Evolutionary conservation across 176 grass and related monocot species (phyloP).

Genomic region (Aegilops bicornis): DNA sequence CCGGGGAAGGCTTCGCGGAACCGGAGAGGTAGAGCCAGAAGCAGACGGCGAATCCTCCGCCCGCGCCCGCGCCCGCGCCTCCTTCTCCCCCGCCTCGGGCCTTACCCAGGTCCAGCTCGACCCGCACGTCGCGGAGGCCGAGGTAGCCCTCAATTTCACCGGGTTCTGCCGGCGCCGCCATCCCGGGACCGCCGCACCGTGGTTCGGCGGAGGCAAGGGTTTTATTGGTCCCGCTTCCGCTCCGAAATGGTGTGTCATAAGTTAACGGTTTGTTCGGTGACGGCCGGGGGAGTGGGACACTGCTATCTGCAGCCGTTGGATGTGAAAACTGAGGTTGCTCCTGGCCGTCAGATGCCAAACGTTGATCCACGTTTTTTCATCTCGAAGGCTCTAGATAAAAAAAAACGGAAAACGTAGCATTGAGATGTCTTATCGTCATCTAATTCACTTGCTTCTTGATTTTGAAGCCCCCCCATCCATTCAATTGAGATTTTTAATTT

Average conservation of each 20-base stretch:
- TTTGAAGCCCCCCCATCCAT: no score
- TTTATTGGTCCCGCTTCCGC: not conserved
- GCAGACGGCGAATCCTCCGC: slow-evolving; percentile 57
- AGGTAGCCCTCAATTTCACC: slow-evolving; percentile 19
- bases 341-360: not conserved
- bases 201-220: slow-evolving; percentile 20
- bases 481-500: no score
- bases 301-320: not conserved
- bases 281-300: not conserved
- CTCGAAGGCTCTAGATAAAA: no score
- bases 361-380: not conserved
- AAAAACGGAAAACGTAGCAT: no score
- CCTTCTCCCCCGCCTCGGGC: slow-evolving; percentile 19
- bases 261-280: not conserved
- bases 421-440: no score
- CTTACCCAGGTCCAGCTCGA: slow-evolving; percentile 23
- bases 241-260: not conserved
- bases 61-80: slow-evolving; percentile 8
- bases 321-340: not conserved
- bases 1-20: slow-evolving; percentile 61
- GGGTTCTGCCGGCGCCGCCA: slow-evolving; percentile 43
- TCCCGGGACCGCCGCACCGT: slow-evolving; percentile 4
- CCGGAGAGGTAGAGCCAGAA: slow-evolving; percentile 87
- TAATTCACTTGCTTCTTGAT: no score
- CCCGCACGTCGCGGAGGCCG: slow-evolving; percentile 34